phyloP scores from a whole-genome alignment of 345 rosid genomes.

The Crucihimalaya himalaica region DNA sequence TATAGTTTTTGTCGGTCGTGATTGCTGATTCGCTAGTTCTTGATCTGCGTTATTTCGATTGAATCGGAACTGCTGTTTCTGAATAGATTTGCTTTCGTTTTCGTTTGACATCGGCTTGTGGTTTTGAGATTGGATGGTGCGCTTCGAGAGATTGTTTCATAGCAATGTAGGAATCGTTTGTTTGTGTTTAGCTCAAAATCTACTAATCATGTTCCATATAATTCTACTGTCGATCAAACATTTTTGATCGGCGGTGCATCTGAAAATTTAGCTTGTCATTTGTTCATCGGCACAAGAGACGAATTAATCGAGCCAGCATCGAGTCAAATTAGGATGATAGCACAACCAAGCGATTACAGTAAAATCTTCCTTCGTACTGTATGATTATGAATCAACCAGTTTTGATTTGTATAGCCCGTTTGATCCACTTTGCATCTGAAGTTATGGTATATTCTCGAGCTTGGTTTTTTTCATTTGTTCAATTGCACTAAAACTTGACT shows the following conservation, averaged over 20 bases:
- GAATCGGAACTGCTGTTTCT: constrained; percentile 7
- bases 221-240: background rate
- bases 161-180: constrained; percentile 30
- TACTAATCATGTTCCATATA: background rate
- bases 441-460: background rate
- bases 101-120: background rate
- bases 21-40: background rate
- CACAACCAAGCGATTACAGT: background rate
- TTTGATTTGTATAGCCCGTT: background rate
- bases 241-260: background rate
- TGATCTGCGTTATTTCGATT: constrained; percentile 16
- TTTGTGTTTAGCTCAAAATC: constrained; percentile 23
- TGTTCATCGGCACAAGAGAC: background rate
- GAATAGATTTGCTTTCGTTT: constrained; percentile 7
- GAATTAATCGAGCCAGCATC: background rate
- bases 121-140: background rate
- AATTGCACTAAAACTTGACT: background rate
- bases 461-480: constrained; percentile 14
- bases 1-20: background rate
- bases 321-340: background rate
- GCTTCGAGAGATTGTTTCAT: background rate
- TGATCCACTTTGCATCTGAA: background rate
- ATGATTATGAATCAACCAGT: background rate
- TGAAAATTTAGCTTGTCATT: background rate
- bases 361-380: background rate